Evolutionary conservation across 352 stramenopile species (phyloP), one percentile per base, ranked within the genome.

Genomic region (Halophytophthora batemanensis): DNA sequence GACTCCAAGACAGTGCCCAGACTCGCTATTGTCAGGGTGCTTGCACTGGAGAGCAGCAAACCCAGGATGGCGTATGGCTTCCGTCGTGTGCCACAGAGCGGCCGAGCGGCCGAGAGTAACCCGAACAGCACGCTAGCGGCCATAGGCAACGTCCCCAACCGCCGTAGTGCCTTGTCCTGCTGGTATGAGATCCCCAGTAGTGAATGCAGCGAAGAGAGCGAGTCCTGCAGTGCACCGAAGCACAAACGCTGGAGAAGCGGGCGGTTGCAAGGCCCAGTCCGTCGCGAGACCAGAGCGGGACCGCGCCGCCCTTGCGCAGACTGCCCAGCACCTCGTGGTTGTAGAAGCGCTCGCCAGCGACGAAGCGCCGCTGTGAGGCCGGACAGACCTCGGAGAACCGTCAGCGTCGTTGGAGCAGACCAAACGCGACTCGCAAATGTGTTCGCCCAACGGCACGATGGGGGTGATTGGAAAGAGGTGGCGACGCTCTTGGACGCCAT

Each of bases 41-140:
- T 64, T 2, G 60, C 18, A 3, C 60, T 61, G 2, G 71, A 66
- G 1, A 60, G 49, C 12, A 44, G 38, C 34, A 77, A 47, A 0
- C 86, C 86, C n/a, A 88, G 34, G 3, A 88, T 53, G 44, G 89
- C 80, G 57, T 96, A 96, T 21, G 69, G 63, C 56, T 92, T 93
- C 11, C 84, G 69, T 18, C 79, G 83, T 17, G 77, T 71, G 6
- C 84, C 81, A 50, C 73, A 71, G 55, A 96, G 86, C n/a, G 86
- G 86, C 46, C 86, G 81, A 37, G 66, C 87, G 57, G 95, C 86
- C 7, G 67, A 80, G 5, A 95, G 25, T 22, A 94, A 64, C 35
- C 84, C 89, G 37, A 93, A 71, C 19, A 95, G 41, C 33, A 96
- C 81, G 52, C 90, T 93, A 33, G 90, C 64, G 1, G 62, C 64